phyloP scores from a whole-genome alignment of 2,329 filamentous ascomycete genomes.

The Stromatinia cepivora region DNA sequence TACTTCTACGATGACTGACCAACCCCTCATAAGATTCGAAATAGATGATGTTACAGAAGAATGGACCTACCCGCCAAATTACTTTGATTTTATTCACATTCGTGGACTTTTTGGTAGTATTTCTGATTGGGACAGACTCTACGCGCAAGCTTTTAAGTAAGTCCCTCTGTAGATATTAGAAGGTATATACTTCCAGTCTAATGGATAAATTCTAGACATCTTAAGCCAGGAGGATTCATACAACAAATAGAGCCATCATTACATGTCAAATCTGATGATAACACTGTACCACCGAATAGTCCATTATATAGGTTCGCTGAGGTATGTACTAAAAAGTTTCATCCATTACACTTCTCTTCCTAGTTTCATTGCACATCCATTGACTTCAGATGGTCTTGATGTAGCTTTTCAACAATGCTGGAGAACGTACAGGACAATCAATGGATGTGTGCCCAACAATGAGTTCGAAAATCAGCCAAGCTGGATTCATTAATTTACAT shows the following conservation, averaged over 20 bases:
- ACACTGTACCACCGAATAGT: slow-evolving; percentile 44
- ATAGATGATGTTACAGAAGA: slow-evolving; percentile 59
- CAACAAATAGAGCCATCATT: slow-evolving; percentile 39
- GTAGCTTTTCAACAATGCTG: slow-evolving; percentile 46
- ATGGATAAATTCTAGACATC: slow-evolving; percentile 34
- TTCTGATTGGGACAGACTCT: slow-evolving; percentile 55
- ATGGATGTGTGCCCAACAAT: slow-evolving; percentile 38
- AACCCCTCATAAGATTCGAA: slow-evolving; percentile 50
- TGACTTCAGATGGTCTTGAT: slow-evolving; percentile 15
- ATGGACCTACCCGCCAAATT: slow-evolving; percentile 47
- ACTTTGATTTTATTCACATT: slow-evolving; percentile 62
- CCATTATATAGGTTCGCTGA: slow-evolving; percentile 46
- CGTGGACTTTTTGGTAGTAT: slow-evolving; percentile 59
- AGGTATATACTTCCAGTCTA: not conserved
- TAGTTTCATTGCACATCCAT: not conserved
- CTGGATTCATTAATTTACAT: slow-evolving; percentile 40
- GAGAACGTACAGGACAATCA: slow-evolving; percentile 44
- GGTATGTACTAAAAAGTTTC: slow-evolving; percentile 23
- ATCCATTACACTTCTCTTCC: not conserved
- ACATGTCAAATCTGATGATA: slow-evolving; percentile 48
- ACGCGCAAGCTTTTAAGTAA: slow-evolving; percentile 52
- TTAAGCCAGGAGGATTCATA: slow-evolving; percentile 44
- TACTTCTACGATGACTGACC: not conserved
- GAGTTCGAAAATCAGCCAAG: slow-evolving; percentile 30
- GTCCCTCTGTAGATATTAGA: slow-evolving; percentile 16